These are phyloP conservation scores for Colletotrichum nymphaeae DNA, from an alignment of 2,329 filamentous ascomycete species.

Conservation along the genomic window DNA sequence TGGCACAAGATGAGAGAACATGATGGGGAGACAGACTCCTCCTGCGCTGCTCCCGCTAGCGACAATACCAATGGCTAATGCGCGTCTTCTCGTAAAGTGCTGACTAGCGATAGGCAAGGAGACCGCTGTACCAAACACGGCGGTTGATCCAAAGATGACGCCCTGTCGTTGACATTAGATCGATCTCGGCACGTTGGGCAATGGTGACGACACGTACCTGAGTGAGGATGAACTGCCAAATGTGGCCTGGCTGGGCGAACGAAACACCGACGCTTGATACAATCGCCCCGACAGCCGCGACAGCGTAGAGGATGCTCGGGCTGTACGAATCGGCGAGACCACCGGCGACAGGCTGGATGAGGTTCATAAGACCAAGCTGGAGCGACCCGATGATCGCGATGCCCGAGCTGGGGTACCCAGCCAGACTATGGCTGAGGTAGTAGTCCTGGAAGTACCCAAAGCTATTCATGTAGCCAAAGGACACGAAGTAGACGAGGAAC, in stretches of 20 bases:
- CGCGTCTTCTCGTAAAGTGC: slow-evolving; percentile 50
- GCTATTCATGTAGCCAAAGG: slow-evolving; percentile 49
- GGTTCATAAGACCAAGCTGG: slow-evolving; percentile 53
- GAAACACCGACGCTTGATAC: slow-evolving; percentile 19
- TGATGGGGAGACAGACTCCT: slow-evolving; percentile 40
- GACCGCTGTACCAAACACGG: slow-evolving; percentile 4
- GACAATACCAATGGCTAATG: slow-evolving; percentile 44
- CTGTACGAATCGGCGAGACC: slow-evolving; percentile 50
- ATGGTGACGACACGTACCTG: slow-evolving; percentile 45
- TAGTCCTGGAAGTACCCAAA: slow-evolving; percentile 59
- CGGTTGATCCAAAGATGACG: slow-evolving; percentile 35
- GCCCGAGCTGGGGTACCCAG: slow-evolving; percentile 45
- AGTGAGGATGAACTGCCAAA: slow-evolving; percentile 52
- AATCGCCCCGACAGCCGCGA: slow-evolving; percentile 8
- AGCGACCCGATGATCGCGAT: slow-evolving; percentile 59
- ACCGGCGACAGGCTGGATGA: slow-evolving; percentile 52
- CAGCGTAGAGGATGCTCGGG: slow-evolving; percentile 14
- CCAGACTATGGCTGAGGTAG: slow-evolving; percentile 50
- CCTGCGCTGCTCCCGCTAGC: slow-evolving; percentile 35
- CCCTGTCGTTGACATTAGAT: slow-evolving; percentile 48
- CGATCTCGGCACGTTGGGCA: not conserved
- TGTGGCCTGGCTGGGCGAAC: slow-evolving; percentile 12
- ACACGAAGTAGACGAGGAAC: slow-evolving; percentile 32
- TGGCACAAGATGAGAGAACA: slow-evolving; percentile 54
- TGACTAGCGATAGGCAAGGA: slow-evolving; percentile 38